Evolutionary conservation across 208 protist genomes (phyloP).

Genomic region (Acanthamoeba lenticulata): DNA sequence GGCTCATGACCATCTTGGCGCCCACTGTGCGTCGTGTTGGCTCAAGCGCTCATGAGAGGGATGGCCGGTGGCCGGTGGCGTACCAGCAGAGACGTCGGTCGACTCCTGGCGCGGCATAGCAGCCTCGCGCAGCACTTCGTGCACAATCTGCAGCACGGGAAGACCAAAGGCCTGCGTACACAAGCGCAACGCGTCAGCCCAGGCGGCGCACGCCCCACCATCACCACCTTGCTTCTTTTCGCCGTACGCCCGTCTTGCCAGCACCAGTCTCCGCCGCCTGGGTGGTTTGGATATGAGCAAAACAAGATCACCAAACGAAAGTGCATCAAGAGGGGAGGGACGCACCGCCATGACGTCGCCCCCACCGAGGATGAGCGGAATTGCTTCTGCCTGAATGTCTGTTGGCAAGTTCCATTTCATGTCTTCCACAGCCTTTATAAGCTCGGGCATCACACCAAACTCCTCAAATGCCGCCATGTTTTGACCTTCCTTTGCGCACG

Average conservation of each 20-base stretch:
- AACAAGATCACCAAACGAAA: not conserved
- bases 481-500: not conserved
- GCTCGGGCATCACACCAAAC: slow-evolving; percentile 82
- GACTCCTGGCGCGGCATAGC: not conserved
- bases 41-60: not conserved
- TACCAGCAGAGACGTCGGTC: not conserved
- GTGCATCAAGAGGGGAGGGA: not conserved
- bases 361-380: slow-evolving; percentile 18
- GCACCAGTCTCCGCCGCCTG: slow-evolving; percentile 84
- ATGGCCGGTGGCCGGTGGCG: not conserved
- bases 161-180: slow-evolving; percentile 76
- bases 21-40: not conserved
- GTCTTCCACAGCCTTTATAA: slow-evolving; percentile 82
- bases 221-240: not conserved
- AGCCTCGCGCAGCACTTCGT: slow-evolving; percentile 75
- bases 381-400: slow-evolving; percentile 80
- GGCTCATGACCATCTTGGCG: not conserved
- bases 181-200: not conserved
- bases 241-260: slow-evolving; percentile 82
- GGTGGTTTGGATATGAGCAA: not conserved
- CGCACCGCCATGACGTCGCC: slow-evolving; percentile 27
- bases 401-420: slow-evolving; percentile 83
- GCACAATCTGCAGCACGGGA: slow-evolving; percentile 81
- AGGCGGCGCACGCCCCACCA: not conserved
- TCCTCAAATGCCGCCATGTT: slow-evolving; percentile 79